Conservation (phyloP, 129 eudicot species). For the Dittrichia graveolens region DNA sequence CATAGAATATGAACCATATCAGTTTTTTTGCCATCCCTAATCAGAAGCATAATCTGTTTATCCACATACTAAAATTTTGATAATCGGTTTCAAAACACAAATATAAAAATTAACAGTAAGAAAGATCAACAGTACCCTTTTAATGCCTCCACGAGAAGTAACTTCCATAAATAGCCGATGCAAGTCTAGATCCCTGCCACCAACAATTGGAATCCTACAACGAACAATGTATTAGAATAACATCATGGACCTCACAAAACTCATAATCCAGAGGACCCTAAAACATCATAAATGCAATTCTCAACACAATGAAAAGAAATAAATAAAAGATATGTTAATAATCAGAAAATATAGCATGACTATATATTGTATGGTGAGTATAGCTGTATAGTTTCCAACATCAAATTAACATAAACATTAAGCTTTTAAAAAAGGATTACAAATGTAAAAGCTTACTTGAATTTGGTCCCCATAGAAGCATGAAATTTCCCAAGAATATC, state of each 20-base stretch:
- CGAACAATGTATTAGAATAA: not conserved
- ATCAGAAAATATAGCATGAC: not conserved
- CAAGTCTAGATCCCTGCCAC: constrained; percentile 23
- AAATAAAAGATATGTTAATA: not conserved
- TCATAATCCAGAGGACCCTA: not conserved
- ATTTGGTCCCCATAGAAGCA: constrained; percentile 89
- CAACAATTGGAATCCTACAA: constrained; percentile 25
- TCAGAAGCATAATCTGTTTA: too few species aligned
- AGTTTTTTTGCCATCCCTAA: too few species aligned
- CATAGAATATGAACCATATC: too few species aligned
- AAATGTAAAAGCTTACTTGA: constrained; percentile 54
- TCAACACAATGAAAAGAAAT: too few species aligned
- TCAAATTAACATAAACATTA: constrained; percentile 2
- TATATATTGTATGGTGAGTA: not conserved
- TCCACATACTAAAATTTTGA: too few species aligned
- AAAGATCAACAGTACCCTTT: constrained; percentile 15
- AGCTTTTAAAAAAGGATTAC: not conserved
- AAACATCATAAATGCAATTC: too few species aligned
- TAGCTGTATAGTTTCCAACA: constrained; percentile 6
- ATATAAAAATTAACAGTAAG: not conserved
- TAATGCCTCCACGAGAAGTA: constrained; percentile 33
- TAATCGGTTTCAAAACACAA: constrained; percentile 4
- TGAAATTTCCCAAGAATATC: constrained; percentile 79
- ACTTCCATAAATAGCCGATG: constrained; percentile 30
- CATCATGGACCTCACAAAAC: not conserved